Evolutionary conservation across 2,329 filamentous ascomycete genomes (phyloP).

Genomic region (Penicillium crustosum): DNA sequence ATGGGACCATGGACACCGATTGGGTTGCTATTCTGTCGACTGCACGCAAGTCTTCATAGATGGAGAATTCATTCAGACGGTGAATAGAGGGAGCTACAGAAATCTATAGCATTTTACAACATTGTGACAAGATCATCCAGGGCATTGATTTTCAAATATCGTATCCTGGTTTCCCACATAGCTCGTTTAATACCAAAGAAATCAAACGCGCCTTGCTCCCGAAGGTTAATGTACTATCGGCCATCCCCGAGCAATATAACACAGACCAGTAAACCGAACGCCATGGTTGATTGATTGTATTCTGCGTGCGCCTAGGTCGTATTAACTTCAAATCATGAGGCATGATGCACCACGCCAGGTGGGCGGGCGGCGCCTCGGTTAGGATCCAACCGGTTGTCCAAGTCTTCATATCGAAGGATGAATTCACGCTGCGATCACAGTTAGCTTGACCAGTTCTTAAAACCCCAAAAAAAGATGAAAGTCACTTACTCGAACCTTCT

Average conservation of each 20-base stretch:
- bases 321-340: conserved; percentile 32
- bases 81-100: background rate
- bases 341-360: conserved; percentile 38
- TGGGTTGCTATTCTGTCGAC: conserved; percentile 34
- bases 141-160: conserved; percentile 28
- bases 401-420: conserved; percentile 50
- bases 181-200: conserved; percentile 27
- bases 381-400: conserved; percentile 49
- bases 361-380: conserved; percentile 37
- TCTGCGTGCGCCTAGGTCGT: conserved; percentile 11
- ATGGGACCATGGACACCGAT: conserved; percentile 24
- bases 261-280: conserved; percentile 34
- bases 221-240: conserved; percentile 25
- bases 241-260: conserved; percentile 28
- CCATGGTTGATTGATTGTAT: conserved; percentile 32
- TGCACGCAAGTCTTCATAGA: conserved; percentile 27
- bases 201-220: conserved; percentile 27
- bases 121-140: conserved; percentile 23
- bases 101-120: background rate
- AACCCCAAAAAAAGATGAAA: background rate
- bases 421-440: conserved; percentile 43
- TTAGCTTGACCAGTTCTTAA: conserved; percentile 15
- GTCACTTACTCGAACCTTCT: conserved; percentile 48
- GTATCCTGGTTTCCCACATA: conserved; percentile 28
- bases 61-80: background rate